Evolutionary conservation across 768 basidiomycete genomes (phyloP).

Genomic region (Favolaschia claudopus): DNA sequence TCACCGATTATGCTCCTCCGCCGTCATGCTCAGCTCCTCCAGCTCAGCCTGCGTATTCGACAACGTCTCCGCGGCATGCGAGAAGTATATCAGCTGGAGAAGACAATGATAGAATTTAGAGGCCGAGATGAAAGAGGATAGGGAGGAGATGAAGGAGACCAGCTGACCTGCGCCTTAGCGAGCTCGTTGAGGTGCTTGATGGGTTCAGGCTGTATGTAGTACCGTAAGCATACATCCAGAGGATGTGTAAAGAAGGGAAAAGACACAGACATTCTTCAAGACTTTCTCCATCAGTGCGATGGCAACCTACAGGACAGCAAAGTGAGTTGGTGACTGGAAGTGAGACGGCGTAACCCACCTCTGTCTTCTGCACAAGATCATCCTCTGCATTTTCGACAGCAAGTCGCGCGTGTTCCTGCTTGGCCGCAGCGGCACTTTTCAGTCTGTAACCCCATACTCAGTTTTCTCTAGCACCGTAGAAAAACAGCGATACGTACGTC

Average conservation of each 20-base stretch:
- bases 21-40: constrained; percentile 89
- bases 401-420: constrained; percentile 90
- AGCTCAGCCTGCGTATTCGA: constrained; percentile 87
- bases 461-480: background rate
- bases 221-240: constrained; percentile 2
- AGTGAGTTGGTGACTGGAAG: background rate
- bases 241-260: background rate
- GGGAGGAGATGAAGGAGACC: background rate
- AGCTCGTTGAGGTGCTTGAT: constrained; percentile 93
- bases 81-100: constrained; percentile 70
- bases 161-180: constrained; percentile 81
- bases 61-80: constrained; percentile 80
- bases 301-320: constrained; percentile 49
- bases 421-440: constrained; percentile 76
- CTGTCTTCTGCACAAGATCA: constrained; percentile 96
- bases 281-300: constrained; percentile 98
- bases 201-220: constrained; percentile 83
- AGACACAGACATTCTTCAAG: constrained; percentile 88
- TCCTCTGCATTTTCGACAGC: constrained; percentile 95
- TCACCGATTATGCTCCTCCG: constrained; percentile 60
- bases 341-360: constrained; percentile 52
- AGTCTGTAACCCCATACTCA: constrained; percentile 54
- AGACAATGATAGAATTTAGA: background rate
- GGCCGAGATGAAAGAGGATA: background rate
- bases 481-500: constrained; percentile 54